phyloP scores from a whole-genome alignment of 1,284 basidiomycete species.

The Leccinum fallax region DNA sequence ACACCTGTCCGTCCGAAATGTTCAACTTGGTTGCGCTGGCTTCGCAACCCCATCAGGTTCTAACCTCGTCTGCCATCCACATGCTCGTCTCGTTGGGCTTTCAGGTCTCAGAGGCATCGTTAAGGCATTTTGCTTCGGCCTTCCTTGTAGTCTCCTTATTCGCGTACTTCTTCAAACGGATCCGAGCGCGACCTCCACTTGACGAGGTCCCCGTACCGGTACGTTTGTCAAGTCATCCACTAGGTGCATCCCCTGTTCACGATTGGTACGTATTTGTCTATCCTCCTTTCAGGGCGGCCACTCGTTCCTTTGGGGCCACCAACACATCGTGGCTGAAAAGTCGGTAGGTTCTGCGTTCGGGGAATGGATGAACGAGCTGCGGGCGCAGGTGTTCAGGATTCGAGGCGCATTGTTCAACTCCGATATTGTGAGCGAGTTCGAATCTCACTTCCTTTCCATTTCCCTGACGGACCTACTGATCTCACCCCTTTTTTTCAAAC shows the following conservation, averaged over 20 bases:
- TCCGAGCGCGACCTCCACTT: not conserved
- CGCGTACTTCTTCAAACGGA: conserved; percentile 1
- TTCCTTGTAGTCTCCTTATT: not conserved
- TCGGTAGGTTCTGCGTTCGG: conserved; percentile 8
- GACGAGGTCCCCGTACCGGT: conserved; percentile 3
- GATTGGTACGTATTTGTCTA: not conserved
- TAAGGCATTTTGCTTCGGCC: not conserved
- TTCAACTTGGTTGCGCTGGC: not conserved
- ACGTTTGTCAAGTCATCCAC: not conserved
- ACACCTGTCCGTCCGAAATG: not conserved
- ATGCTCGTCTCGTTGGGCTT: not conserved
- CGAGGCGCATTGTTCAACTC: conserved; percentile 8
- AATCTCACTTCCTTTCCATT: not conserved
- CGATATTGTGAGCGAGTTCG: conserved; percentile 7
- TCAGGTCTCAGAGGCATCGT: not conserved
- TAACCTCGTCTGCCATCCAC: not conserved
- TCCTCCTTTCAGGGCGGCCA: not conserved
- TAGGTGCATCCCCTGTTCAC: not conserved
- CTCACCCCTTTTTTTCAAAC: not conserved
- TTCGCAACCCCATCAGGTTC: not conserved
- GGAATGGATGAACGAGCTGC: conserved; percentile 10
- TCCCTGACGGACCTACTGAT: not conserved
- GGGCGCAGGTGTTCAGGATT: conserved; percentile 7
- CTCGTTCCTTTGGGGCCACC: conserved; percentile 13
- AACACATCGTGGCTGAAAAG: conserved; percentile 5